Evolutionary conservation across 148 eudicot species (phyloP), one percentile per base, ranked within the genome.

Genomic region (Beta vulgaris): DNA sequence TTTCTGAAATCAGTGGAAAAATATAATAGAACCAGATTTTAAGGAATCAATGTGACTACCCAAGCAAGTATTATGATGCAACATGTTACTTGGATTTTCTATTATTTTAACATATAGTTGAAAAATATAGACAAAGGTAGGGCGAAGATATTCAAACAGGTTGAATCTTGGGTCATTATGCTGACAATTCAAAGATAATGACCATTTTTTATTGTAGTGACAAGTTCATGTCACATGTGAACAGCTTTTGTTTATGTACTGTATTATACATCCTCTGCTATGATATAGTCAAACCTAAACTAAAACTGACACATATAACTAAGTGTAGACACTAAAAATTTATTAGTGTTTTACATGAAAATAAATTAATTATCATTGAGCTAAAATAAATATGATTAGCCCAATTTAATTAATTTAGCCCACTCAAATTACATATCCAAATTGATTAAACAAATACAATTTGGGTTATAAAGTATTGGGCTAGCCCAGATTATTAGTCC

Each of bases 111-210:
- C 15, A 15, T 2, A 39, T 39, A 8, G 10, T 19, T 3, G 21
- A 36, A 11, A 39, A 23, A 66, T 10, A 58, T 2, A 58, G 18
- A 31, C 23, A 72, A 32, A 21, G 23, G 2, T 59, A 4, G 10
- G 53, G 29, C 36, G 10, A 44, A 71, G 4, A 46, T 72, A 71
- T 70, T 74, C 73, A 67, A 73, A 67, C 28, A 73, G 21, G 73
- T 79, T 67, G 73, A 67, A 71, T 67, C 34, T 4, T 19, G 19
- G 60, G 11, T 67, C 29, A 40, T 21, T 3, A 29, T 36, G 26
- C 7, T 67, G 73, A 73, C 53, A 67, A 79, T 31, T 73, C 73
- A 67, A 73, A 67, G 42, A 79, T 21, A 28, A 4, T 59, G 77
- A 73, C 54, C 13, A 28, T 55, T 54, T 58, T 49, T 55, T 8